Evolutionary conservation across 768 basidiomycete genomes (phyloP).

Genomic region (Porphyrellus cyaneotinctus): DNA sequence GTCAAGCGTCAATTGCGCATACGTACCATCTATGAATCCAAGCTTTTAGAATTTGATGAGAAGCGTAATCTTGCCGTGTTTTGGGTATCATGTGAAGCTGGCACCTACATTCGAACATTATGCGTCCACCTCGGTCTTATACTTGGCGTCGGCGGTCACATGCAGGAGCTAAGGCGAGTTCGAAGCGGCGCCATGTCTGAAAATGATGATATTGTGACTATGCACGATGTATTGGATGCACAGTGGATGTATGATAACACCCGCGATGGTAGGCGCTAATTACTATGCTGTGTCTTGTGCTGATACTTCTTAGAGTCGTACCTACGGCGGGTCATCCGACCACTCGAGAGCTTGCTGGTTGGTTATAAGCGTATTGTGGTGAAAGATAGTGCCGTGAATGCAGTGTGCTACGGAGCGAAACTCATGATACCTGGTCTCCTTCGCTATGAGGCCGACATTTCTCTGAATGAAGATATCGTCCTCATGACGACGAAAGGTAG

Average conservation of each 20-base stretch:
- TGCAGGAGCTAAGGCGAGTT: constrained; percentile 96
- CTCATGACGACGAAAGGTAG: constrained; percentile 97
- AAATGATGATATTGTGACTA: constrained; percentile 97
- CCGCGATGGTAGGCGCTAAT: constrained; percentile 67
- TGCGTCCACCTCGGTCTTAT: constrained; percentile 95
- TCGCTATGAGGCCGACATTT: constrained; percentile 93
- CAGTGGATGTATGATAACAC: constrained; percentile 99
- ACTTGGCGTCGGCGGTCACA: constrained; percentile 97
- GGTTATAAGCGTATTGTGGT: constrained; percentile 99
- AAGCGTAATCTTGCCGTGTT: constrained; percentile 95
- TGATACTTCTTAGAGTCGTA: constrained; percentile 70
- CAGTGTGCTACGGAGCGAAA: constrained; percentile 98
- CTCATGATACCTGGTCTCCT: constrained; percentile 99
- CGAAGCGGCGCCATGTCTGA: constrained; percentile 95
- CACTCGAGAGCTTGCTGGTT: constrained; percentile 88
- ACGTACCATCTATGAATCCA: constrained; percentile 95
- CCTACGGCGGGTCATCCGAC: constrained; percentile 89
- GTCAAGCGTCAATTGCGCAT: constrained; percentile 98
- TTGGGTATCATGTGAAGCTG: constrained; percentile 98
- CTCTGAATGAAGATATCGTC: constrained; percentile 92
- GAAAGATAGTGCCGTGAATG: constrained; percentile 98
- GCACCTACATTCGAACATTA: constrained; percentile 92
- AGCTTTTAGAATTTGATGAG: constrained; percentile 94
- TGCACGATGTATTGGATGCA: constrained; percentile 99
- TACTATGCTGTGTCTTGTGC: constrained; percentile 4